Conservation (phyloP, 2,329 filamentous ascomycete species). For the Beauveria scarabaeidicola region DNA sequence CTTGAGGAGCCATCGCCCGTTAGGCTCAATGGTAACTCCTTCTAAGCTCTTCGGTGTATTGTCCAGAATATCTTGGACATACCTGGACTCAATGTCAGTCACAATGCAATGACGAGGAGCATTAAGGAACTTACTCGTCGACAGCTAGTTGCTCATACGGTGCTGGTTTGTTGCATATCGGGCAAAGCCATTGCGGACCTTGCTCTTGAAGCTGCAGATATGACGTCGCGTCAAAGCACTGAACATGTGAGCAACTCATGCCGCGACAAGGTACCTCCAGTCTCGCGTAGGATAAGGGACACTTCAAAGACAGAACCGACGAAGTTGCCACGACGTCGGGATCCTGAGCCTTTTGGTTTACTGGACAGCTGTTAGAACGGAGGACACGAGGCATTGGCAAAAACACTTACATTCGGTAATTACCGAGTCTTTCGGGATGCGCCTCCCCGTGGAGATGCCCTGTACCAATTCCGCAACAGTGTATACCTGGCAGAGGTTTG, state of each 20-base stretch:
- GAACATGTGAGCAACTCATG: constrained; percentile 73
- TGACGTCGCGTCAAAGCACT: constrained; percentile 89
- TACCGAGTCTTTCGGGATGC: constrained; percentile 73
- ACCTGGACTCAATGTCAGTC: constrained; percentile 39
- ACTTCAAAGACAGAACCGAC: constrained; percentile 82
- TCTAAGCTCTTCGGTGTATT: constrained; percentile 64
- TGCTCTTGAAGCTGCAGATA: constrained; percentile 94
- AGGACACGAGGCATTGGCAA: neutral
- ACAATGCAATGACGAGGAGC: neutral
- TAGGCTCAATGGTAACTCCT: constrained; percentile 82
- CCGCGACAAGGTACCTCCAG: constrained; percentile 75
- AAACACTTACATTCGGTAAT: constrained; percentile 65
- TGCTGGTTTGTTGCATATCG: constrained; percentile 78
- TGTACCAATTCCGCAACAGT: constrained; percentile 63
- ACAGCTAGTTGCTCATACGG: constrained; percentile 76
- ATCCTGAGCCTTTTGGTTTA: constrained; percentile 73
- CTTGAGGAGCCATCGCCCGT: constrained; percentile 62
- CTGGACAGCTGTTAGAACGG: constrained; percentile 35
- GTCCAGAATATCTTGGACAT: constrained; percentile 78
- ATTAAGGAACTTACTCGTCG: constrained; percentile 58
- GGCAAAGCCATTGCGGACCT: constrained; percentile 93
- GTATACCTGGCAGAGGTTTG: constrained; percentile 68
- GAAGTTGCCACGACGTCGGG: constrained; percentile 85
- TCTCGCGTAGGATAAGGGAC: constrained; percentile 79
- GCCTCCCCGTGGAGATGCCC: constrained; percentile 55